Percentiles rank a stretch among this genome's conserved stretches.
Evolutionary conservation across 805 yeast species (phyloP).

Genomic region (Tetrapisispora namnaoensis): DNA sequence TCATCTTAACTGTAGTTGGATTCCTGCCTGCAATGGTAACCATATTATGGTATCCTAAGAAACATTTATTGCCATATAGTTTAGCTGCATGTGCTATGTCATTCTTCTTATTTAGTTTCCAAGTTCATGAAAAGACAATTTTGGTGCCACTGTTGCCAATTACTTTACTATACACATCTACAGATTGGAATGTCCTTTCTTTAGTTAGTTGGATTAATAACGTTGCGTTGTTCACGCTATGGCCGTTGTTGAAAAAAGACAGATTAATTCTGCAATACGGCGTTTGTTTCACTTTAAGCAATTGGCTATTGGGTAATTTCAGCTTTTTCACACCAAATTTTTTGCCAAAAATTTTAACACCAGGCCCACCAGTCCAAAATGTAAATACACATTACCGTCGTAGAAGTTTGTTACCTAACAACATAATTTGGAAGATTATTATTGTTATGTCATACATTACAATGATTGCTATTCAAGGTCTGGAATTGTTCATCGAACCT

Average conservation of each 20-base stretch:
- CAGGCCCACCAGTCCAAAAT: slow-evolving; percentile 35
- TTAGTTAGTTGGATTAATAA: slow-evolving; percentile 83
- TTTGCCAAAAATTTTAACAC: slow-evolving; percentile 33
- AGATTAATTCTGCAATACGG: slow-evolving; percentile 63
- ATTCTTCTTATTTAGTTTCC: slow-evolving; percentile 84
- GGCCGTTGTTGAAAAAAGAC: slow-evolving; percentile 78
- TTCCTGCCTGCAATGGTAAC: slow-evolving; percentile 48
- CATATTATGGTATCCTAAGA: slow-evolving; percentile 43
- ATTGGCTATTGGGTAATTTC: slow-evolving; percentile 69
- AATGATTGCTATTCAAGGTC: slow-evolving; percentile 40
- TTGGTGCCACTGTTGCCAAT: slow-evolving; percentile 82
- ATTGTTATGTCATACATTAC: slow-evolving; percentile 45
- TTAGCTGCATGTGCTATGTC: slow-evolving; percentile 78
- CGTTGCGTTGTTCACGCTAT: slow-evolving; percentile 73
- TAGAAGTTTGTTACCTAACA: slow-evolving; percentile 40
- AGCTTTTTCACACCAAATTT: slow-evolving; percentile 41
- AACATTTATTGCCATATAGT: slow-evolving; percentile 54
- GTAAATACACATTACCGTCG: slow-evolving; percentile 28
- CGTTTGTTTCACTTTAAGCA: slow-evolving; percentile 51
- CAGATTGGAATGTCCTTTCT: slow-evolving; percentile 52
- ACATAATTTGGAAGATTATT: slow-evolving; percentile 39
- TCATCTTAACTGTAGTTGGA: slow-evolving; percentile 41
- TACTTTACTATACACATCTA: slow-evolving; percentile 47
- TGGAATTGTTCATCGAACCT: slow-evolving; percentile 44
- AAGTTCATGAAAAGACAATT: slow-evolving; percentile 92